A percentile compares a stretch with the other conserved stretches of the same genome.
These are phyloP conservation scores for Cucumis cinereus DNA, from an alignment of 306 rosid species.

Conservation along the genomic window DNA sequence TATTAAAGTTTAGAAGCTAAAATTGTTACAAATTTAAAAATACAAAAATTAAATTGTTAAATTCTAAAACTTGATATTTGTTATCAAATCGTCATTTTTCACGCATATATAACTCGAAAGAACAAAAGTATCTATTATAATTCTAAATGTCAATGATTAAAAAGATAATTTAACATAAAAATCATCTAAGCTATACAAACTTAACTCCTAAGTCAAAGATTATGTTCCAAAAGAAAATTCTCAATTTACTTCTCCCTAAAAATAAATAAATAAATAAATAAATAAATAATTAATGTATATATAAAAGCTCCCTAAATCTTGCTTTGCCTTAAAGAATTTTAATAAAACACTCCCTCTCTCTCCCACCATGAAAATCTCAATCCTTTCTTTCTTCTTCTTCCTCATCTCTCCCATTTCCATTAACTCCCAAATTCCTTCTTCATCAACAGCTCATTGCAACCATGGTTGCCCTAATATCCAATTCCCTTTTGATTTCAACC, in stretches of 20 bases:
- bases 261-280: no score
- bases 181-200: background rate
- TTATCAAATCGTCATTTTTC: no score
- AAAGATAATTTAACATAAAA: background rate
- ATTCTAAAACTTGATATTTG: no score
- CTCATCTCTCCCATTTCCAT: constrained; percentile 24
- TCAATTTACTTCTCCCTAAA: background rate
- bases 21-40: no score
- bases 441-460: constrained; percentile 22
- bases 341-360: background rate
- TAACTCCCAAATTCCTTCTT: background rate
- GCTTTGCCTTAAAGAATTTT: background rate
- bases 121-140: no score
- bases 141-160: background rate
- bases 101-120: no score
- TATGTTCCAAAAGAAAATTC: background rate
- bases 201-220: background rate
- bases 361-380: background rate
- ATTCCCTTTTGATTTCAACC: constrained; percentile 39
- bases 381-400: constrained; percentile 21
- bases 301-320: background rate
- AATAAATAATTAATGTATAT: no score
- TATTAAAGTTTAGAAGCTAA: no score
- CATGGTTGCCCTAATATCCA: constrained; percentile 23
- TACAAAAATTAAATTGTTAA: no score